Base-by-base conservation (phyloP, 768 basidiomycete species). In the Amanita phalloides region DNA sequence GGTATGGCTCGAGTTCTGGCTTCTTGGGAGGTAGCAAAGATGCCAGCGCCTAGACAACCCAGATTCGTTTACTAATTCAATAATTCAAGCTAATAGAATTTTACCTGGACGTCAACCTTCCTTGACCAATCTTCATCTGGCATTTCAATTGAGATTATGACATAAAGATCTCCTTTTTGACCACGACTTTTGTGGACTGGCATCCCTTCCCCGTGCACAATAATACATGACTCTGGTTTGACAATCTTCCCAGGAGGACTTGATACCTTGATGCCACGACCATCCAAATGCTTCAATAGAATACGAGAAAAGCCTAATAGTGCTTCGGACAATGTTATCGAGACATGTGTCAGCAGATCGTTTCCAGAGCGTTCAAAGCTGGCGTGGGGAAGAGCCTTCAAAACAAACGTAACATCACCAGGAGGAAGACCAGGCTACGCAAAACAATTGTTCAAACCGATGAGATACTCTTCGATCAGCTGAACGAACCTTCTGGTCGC, bases 231-330 rank as follows among this genome's bases (percentile, higher is more conserved):
- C 9, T 82, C 81, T 3, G 82, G 75, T 55, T 81, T 79, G 61
- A 94, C 77, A 26, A 93, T 79, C 63, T 84, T 86, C 6, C 84
- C 81, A 0, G 78, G 73, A 4, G 88, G 88, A 57, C 79, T 84
- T 0, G 80, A 68, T 10, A 96, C 78, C 35, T 79, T 81, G 48
- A 97, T 75, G n/a, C 92, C 92, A 11, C 92, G 81, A 8, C 93
- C 93, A 61, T 99, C 95, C 28, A 99, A 74, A 64, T 99, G 95
- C 6, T 84, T 88, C 53, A 99, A 71, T 21, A 96, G 68, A 55
- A 97, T 84, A 25, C 95, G 81, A 44, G 84, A 88, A 70, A 99
- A 94, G n/a, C 95, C 95, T 49, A 96, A 77, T 8, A 98, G 77
- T 3, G 93, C 90, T 67, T 99, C 95, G 8, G 93, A 94, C 26